Evolutionary conservation across 1,284 basidiomycete genomes (phyloP).

Genomic region (Pyrrhoderma noxium): DNA sequence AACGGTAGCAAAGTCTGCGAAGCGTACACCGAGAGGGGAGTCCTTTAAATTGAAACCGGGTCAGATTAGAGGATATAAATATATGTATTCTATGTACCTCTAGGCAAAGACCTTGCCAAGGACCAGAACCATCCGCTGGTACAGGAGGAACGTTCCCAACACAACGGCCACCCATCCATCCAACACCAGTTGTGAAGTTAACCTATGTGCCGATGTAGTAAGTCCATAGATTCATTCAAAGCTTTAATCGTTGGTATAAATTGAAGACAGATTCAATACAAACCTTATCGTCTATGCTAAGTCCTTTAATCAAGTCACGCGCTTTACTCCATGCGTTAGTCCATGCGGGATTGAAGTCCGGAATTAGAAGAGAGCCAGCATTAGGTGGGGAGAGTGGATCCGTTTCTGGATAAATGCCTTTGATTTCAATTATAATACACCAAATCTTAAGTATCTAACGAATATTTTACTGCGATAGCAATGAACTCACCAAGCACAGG

Average conservation of each 20-base stretch:
- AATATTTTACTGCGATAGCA: not conserved
- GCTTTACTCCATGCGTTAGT: conserved; percentile 40
- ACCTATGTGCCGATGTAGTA: conserved; percentile 31
- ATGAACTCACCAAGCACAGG: conserved; percentile 6
- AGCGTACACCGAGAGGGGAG: conserved; percentile 39
- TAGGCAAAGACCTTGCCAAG: conserved; percentile 59
- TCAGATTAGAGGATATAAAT: not conserved
- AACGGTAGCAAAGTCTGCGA: conserved; percentile 43
- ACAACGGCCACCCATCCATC: conserved; percentile 54
- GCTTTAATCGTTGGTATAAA: too few species aligned
- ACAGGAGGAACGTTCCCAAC: conserved; percentile 47
- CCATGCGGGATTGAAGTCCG: conserved; percentile 47
- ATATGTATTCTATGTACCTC: conserved; percentile 30
- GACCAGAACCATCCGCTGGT: conserved; percentile 25
- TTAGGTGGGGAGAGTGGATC: conserved; percentile 39
- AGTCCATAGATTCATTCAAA: not conserved
- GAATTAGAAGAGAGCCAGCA: conserved; percentile 32
- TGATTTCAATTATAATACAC: not conserved
- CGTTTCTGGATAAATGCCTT: conserved; percentile 34
- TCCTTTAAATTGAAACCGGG: conserved; percentile 31
- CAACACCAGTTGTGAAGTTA: conserved; percentile 46
- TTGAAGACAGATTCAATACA: conserved; percentile 18
- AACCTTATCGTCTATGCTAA: conserved; percentile 29
- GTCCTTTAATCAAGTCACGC: conserved; percentile 23
- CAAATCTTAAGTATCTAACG: not conserved